A percentile compares a stretch with the other conserved stretches of the same genome.
phyloP scores from a whole-genome alignment of 2,329 filamentous ascomycete genomes.

The Graphiopsis chlorocephala region DNA sequence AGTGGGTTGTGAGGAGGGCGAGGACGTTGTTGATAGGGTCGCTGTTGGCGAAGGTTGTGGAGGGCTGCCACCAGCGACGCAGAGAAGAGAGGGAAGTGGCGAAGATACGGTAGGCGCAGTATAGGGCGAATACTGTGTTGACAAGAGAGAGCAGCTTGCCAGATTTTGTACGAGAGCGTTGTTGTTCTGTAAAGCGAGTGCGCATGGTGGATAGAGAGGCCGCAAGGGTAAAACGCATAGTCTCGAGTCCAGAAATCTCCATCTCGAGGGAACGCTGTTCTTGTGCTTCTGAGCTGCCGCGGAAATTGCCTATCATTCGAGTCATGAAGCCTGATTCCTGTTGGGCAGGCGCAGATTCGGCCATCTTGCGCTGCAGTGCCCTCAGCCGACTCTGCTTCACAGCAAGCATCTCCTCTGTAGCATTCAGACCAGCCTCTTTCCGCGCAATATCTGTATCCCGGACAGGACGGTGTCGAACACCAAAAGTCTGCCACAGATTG shows the following conservation, averaged over 20 bases:
- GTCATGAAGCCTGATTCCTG: constrained; percentile 59
- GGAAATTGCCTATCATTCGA: constrained; percentile 69
- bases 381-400: constrained; percentile 72
- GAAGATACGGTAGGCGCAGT: constrained; percentile 79
- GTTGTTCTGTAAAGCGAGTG: constrained; percentile 60
- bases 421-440: constrained; percentile 75
- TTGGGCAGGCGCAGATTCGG: constrained; percentile 38
- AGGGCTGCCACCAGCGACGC: constrained; percentile 51
- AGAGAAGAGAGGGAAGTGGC: constrained; percentile 68
- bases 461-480: constrained; percentile 59
- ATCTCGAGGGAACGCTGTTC: constrained; percentile 60
- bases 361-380: constrained; percentile 64
- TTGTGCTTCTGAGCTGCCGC: constrained; percentile 57
- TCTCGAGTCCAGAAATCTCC: constrained; percentile 75
- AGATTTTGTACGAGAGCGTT: constrained; percentile 63
- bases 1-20: constrained; percentile 75
- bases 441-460: constrained; percentile 68
- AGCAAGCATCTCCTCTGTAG: constrained; percentile 74
- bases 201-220: constrained; percentile 64
- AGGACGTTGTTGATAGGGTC: constrained; percentile 84
- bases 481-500: constrained; percentile 80
- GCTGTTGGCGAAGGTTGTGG: constrained; percentile 60
- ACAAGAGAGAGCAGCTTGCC: constrained; percentile 64
- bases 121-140: constrained; percentile 69
- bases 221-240: constrained; percentile 71